phyloP scores from a whole-genome alignment of 2,329 filamentous ascomycete genomes.

The Neopestalotiopsis sp. region DNA sequence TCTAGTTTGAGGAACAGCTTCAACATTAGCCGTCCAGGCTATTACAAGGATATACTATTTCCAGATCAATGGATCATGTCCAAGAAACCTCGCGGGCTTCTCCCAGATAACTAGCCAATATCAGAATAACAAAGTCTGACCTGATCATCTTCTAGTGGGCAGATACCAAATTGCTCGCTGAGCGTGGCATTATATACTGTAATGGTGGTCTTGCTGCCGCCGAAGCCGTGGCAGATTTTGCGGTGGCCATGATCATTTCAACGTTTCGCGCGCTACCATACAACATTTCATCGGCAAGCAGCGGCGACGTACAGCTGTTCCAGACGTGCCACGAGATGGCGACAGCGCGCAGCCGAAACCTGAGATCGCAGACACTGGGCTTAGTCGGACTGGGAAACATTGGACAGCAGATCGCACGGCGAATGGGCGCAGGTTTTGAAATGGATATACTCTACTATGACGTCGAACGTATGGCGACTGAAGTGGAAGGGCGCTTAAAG shows the following conservation, averaged over 20 bases:
- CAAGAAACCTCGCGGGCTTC: no score
- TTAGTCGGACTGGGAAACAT: conserved; percentile 75
- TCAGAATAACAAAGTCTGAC: not conserved
- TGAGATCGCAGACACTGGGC: conserved; percentile 64
- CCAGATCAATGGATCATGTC: no score
- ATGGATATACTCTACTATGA: conserved; percentile 73
- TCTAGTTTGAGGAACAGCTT: no score
- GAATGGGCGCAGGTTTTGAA: conserved; percentile 60
- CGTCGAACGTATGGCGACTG: conserved; percentile 52
- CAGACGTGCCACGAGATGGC: conserved; percentile 64
- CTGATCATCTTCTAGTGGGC: conserved; percentile 52
- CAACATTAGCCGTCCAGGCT: no score
- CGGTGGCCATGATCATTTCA: conserved; percentile 71
- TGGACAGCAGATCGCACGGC: conserved; percentile 67
- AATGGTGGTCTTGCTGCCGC: conserved; percentile 74
- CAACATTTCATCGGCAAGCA: conserved; percentile 62
- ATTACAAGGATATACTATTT: no score
- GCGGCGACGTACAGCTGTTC: conserved; percentile 48
- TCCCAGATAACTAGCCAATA: not conserved
- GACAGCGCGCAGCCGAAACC: conserved; percentile 67
- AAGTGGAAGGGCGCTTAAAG: conserved; percentile 45
- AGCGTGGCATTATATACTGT: conserved; percentile 72
- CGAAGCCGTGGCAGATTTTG: conserved; percentile 76
- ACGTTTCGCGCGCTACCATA: conserved; percentile 73
- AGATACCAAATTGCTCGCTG: conserved; percentile 63